phyloP scores from a whole-genome alignment of 225 moss, liverwort and hornwort species.

The Ulota crispa region DNA sequence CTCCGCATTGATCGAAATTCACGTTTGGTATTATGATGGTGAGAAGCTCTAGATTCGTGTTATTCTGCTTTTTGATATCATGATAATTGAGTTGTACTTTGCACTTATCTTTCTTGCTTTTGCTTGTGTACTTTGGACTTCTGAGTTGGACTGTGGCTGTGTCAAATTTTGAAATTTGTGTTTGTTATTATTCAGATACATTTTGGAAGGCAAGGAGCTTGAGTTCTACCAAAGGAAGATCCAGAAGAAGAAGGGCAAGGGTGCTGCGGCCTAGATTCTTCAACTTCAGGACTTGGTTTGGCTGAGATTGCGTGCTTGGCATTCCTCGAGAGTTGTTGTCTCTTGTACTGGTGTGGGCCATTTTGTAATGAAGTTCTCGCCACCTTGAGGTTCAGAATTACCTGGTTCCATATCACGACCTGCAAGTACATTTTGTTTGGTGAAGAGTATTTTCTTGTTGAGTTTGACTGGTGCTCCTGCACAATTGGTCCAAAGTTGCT shows the following conservation, averaged over 20 bases:
- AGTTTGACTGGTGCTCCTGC: slow-evolving; percentile 48
- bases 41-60: not conserved
- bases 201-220: slow-evolving; percentile 89
- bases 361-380: slow-evolving; percentile 51
- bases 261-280: slow-evolving; percentile 55
- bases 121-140: not conserved
- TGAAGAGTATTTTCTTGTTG: slow-evolving; percentile 34
- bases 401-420: slow-evolving; percentile 31
- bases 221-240: slow-evolving; percentile 94
- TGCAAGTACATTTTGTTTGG: slow-evolving; percentile 33
- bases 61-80: too few relatives aligned
- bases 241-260: slow-evolving; percentile 97
- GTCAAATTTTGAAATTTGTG: not conserved
- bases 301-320: slow-evolving; percentile 36
- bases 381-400: slow-evolving; percentile 39
- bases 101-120: not conserved
- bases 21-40: not conserved
- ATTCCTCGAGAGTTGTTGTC: slow-evolving; percentile 29
- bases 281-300: slow-evolving; percentile 32
- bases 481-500: slow-evolving; percentile 52
- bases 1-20: too few relatives aligned
- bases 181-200: slow-evolving; percentile 50
- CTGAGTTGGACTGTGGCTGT: not conserved
- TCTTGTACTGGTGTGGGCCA: slow-evolving; percentile 46
- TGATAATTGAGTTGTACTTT: not conserved